Percentiles rank a stretch among this genome's conserved stretches.
Evolutionary conservation across 176 grass and related monocot genomes (phyloP).

Genomic region (Miscanthus lutarioriparius): DNA sequence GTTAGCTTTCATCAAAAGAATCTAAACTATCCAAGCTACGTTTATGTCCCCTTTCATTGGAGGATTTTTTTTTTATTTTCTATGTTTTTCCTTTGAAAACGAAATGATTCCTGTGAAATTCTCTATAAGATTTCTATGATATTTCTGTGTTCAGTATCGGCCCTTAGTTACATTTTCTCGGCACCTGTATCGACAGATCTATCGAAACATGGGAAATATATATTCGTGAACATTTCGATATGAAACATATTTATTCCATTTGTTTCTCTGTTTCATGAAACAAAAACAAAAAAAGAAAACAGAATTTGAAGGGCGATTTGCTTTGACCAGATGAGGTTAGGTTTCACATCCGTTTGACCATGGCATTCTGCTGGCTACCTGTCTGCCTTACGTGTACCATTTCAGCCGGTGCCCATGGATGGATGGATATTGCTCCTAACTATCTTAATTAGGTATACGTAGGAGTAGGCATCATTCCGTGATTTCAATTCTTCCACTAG

Average conservation of each 20-base stretch:
- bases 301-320: background rate
- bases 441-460: background rate
- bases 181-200: too few species aligned
- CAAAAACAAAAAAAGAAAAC: too few species aligned
- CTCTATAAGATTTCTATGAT: too few species aligned
- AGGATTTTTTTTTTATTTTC: too few species aligned
- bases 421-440: background rate
- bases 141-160: too few species aligned
- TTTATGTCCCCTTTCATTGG: too few species aligned
- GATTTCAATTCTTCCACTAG: background rate
- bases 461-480: background rate
- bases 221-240: background rate
- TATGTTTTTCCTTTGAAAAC: too few species aligned
- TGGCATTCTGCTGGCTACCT: background rate
- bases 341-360: slow-evolving; percentile 37
- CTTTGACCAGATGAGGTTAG: slow-evolving; percentile 2
- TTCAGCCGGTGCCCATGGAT: background rate
- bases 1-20: too few species aligned
- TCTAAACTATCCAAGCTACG: too few species aligned
- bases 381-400: background rate
- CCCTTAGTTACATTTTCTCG: too few species aligned
- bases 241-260: background rate
- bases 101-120: too few species aligned
- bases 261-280: background rate
- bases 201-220: too few species aligned